Conservation (phyloP, 495 filamentous ascomycete genomes). For the Neurospora sublineolata region DNA sequence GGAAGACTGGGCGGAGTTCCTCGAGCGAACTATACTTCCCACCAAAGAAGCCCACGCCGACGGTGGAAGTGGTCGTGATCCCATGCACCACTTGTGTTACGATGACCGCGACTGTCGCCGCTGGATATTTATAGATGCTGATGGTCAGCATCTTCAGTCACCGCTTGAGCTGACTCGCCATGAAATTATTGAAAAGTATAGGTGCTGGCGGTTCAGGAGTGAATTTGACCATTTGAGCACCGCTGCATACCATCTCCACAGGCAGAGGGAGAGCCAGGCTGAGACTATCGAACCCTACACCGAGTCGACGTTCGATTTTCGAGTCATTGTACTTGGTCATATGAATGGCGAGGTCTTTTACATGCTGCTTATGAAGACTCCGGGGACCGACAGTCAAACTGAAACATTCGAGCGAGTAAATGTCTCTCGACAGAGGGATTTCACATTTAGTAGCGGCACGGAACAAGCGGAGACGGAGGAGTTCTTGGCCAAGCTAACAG, state of each 20-base stretch:
- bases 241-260: not conserved
- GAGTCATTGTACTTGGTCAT: not conserved
- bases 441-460: too few species aligned
- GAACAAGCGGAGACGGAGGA: not conserved
- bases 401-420: not conserved
- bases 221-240: too few species aligned
- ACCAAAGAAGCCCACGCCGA: not conserved
- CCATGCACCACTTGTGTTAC: not conserved
- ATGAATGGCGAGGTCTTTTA: rapidly evolving
- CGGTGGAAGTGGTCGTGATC: not conserved
- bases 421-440: rapidly evolving
- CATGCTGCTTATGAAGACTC: not conserved
- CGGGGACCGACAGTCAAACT: not conserved
- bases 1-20: not conserved
- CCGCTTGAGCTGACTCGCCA: not conserved
- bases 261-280: not conserved
- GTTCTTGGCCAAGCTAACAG: not conserved
- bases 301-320: not conserved
- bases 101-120: not conserved
- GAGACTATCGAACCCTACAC: not conserved
- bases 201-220: not conserved
- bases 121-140: not conserved
- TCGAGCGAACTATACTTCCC: not conserved
- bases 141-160: not conserved
- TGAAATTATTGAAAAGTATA: too few species aligned